Evolutionary conservation across 2,329 filamentous ascomycete genomes (phyloP), one percentile per base, ranked within the genome.

Genomic region (Penicillium thymicola): DNA sequence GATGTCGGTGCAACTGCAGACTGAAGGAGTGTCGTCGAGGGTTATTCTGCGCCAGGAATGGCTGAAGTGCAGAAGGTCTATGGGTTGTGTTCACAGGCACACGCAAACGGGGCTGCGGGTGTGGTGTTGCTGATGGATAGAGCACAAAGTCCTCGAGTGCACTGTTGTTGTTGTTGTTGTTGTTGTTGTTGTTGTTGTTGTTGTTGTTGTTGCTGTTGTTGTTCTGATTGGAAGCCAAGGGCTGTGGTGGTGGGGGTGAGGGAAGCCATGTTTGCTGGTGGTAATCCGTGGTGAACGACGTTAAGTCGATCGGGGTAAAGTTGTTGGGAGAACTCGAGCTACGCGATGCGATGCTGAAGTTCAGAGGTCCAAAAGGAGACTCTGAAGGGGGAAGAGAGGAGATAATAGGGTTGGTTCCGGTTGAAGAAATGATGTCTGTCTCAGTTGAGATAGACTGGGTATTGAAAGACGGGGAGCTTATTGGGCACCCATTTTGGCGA

Each of bases 251-350:
- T 65, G 73, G 75, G 70, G 74, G 74, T 70, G 75, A 68, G 69
- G 75, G 70, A 72, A 73, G 76, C 76, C 77, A 79, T 79, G 68
- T 25, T 77, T 76, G 71, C 74, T 76, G 75, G 63, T 69, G 69
- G 66, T 72, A 69, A 78, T 79, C 76, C 77, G 77, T 79, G 72
- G 67, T 77, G 77, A 77, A 78, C 73, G 77, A 77, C 74, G 70
- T 71, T 49, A 72, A 54, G 75, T 77, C 74, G 74, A 73, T 71
- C 70, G 74, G 63, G 58, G 66, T 54, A 70, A 73, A 71, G 58
- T 64, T 72, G 67, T 64, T 65, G 28, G 65, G 59, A 65, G 75
- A 75, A 76, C 72, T 75, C 68, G 72, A 71, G 75, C 75, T 72
- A 75, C 72, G 68, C 70, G 70, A 68, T 63, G 73, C 71, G 72